Evolutionary conservation across 2,329 filamentous ascomycete genomes (phyloP), one percentile per base, ranked within the genome.

Genomic region (Elsinoe batatas): DNA sequence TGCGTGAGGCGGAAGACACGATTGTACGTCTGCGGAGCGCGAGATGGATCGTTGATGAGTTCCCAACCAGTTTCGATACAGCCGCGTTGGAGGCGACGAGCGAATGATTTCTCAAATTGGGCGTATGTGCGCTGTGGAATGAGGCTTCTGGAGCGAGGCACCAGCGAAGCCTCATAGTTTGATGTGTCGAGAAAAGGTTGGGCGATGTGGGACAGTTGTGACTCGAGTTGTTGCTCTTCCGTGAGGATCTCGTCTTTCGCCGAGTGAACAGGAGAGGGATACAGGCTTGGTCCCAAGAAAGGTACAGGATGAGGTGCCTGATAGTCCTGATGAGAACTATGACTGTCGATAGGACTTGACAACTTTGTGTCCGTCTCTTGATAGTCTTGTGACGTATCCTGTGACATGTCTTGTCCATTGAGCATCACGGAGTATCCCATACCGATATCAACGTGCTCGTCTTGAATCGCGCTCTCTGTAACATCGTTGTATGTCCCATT

Each of bases 1-100:
- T 85, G 71, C n/a, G 81, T 82, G 56, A 89, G 85, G 35, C 81
- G 83, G 66, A 90, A 91, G 1, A 83, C 76, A 33, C 77, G 75
- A n/a, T 68, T 63, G 37, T 69, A 61, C 1, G 62, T 61, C 30
- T 62, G 59, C 5, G 63, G 68, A 5, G 59, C 51, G 38, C 61
- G 26, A 63, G 51, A 59, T 64, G 74, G 47, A 79, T 76, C 60
- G 75, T 46, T 53, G 66, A 56, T 42, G 12, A 60, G 54, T 56
- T 73, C 70, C 56, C 83, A 79, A 0, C 77, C 86, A 22, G 75
- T 70, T 68, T 94, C 87, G 1, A 83, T 62, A 2, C 81, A 76
- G 54, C 75, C 75, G 40, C 88, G 80, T 49, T 88, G 85, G 3
- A 94, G 72, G 3, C 85, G 78, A 6, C 87, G 80, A 10, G 82